Conservation (phyloP, 371 early-diverging fungal genomes). For the Enterospora canceri region DNA sequence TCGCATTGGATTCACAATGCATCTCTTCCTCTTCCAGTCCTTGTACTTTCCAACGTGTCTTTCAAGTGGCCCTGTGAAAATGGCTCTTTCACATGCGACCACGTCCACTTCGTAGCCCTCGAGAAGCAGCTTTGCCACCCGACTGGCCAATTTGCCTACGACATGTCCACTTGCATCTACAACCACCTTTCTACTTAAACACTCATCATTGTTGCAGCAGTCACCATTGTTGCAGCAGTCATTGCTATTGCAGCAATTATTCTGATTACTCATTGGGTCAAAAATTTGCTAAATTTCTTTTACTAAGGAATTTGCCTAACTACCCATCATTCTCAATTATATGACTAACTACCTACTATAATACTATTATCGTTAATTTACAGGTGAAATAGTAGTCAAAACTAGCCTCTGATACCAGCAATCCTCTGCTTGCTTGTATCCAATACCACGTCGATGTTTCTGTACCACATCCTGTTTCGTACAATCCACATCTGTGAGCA, state of each 20-base stretch:
- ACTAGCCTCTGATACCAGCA: too few species aligned
- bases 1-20: conserved; percentile 83
- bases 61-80: conserved; percentile 91
- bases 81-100: conserved; percentile 88
- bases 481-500: too few species aligned
- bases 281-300: not conserved
- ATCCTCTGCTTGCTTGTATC: too few species aligned
- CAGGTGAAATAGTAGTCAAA: too few species aligned
- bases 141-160: conserved; percentile 89
- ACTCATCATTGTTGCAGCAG: too few species aligned
- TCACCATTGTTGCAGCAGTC: too few species aligned
- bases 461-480: too few species aligned
- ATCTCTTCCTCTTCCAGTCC: conserved; percentile 90
- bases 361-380: too few species aligned
- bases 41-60: conserved; percentile 77
- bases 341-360: too few species aligned
- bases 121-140: conserved; percentile 91
- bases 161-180: conserved; percentile 98
- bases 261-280: not conserved
- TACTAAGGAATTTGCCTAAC: not conserved
- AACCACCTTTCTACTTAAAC: conserved; percentile 66
- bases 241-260: too few species aligned
- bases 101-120: conserved; percentile 89
- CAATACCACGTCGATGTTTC: too few species aligned
- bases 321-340: too few species aligned